Percentiles rank a stretch among this genome's conserved stretches.
Evolutionary conservation across 2,329 filamentous ascomycete genomes (phyloP).

Genomic region (Cladophialophora carrionii): DNA sequence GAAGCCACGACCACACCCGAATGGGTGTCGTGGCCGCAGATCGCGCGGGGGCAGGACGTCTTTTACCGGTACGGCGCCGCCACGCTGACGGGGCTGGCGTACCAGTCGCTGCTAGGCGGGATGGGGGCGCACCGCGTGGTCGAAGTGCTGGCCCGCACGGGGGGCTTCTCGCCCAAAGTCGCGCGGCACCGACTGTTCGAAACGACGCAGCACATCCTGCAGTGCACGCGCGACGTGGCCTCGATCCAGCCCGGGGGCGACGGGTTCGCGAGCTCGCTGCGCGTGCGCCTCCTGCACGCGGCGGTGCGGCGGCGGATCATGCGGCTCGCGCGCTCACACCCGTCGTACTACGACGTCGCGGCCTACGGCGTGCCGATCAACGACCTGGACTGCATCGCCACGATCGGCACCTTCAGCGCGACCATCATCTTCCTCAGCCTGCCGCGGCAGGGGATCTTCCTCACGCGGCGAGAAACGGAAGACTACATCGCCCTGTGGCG

Average conservation of each 20-base stretch:
- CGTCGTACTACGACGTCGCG: slow-evolving; percentile 65
- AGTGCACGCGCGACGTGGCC: slow-evolving; percentile 67
- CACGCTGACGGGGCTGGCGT: slow-evolving; percentile 65
- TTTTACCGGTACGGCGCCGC: slow-evolving; percentile 76
- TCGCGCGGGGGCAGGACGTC: slow-evolving; percentile 72
- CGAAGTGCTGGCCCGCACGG: slow-evolving; percentile 73
- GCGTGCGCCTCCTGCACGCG: slow-evolving; percentile 71
- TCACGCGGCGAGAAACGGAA: slow-evolving; percentile 62
- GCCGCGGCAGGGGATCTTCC: slow-evolving; percentile 71
- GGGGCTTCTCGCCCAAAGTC: slow-evolving; percentile 71
- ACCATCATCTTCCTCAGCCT: slow-evolving; percentile 69
- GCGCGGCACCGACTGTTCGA: slow-evolving; percentile 69
- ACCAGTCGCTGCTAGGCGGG: slow-evolving; percentile 65
- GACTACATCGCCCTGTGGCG: slow-evolving; percentile 79
- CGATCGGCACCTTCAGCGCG: slow-evolving; percentile 71
- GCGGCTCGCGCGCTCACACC: slow-evolving; percentile 58
- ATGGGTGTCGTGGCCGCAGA: slow-evolving; percentile 79
- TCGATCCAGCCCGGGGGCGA: slow-evolving; percentile 70
- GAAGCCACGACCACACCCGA: slow-evolving; percentile 68
- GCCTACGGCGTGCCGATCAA: slow-evolving; percentile 70
- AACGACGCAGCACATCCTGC: slow-evolving; percentile 74
- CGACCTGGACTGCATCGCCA: slow-evolving; percentile 73
- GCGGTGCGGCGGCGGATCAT: slow-evolving; percentile 68
- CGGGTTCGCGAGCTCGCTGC: slow-evolving; percentile 66
- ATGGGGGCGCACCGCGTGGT: slow-evolving; percentile 71